Evolutionary conservation across 768 basidiomycete species (phyloP).

Genomic region (Kwoniella sp.): DNA sequence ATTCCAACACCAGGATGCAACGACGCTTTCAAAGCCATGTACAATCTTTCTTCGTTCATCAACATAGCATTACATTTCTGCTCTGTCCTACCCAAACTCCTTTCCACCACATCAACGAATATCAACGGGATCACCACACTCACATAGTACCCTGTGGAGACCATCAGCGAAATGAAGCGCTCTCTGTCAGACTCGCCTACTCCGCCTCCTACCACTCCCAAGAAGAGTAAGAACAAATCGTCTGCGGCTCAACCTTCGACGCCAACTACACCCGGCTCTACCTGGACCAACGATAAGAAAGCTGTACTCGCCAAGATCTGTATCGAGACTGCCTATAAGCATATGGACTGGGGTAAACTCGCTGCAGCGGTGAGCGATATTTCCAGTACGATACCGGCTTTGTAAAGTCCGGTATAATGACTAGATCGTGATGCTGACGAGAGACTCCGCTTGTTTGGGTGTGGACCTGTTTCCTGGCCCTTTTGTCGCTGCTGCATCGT

Average conservation of each 20-base stretch:
- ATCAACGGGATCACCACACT: too few species aligned
- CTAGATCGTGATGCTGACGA: conserved; percentile 5
- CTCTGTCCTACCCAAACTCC: too few species aligned
- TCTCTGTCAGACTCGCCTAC: conserved; percentile 18
- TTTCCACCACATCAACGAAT: too few species aligned
- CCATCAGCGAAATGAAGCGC: conserved; percentile 10
- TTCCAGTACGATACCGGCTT: too few species aligned
- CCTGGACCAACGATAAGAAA: conserved; percentile 25
- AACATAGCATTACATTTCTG: too few species aligned
- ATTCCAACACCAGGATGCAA: too few species aligned
- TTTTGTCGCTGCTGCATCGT: too few species aligned
- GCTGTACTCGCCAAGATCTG: conserved; percentile 4
- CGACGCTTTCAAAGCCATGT: too few species aligned
- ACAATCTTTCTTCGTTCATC: too few species aligned
- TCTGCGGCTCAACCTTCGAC: background rate
- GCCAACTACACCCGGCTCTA: conserved; percentile 8
- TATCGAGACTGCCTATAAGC: conserved; percentile 21
- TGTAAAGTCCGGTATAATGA: too few species aligned
- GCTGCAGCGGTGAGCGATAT: conserved; percentile 21
- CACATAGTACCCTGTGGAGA: too few species aligned
- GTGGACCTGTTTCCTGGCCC: background rate
- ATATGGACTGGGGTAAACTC: conserved; percentile 22
- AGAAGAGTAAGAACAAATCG: conserved; percentile 11
- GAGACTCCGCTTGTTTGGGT: background rate
- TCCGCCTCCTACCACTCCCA: conserved; percentile 15